Percentiles rank a stretch among this genome's conserved stretches.
These are phyloP conservation scores for Dittrichia graveolens DNA, from an alignment of 129 eudicot genomes.

Conservation along the genomic window DNA sequence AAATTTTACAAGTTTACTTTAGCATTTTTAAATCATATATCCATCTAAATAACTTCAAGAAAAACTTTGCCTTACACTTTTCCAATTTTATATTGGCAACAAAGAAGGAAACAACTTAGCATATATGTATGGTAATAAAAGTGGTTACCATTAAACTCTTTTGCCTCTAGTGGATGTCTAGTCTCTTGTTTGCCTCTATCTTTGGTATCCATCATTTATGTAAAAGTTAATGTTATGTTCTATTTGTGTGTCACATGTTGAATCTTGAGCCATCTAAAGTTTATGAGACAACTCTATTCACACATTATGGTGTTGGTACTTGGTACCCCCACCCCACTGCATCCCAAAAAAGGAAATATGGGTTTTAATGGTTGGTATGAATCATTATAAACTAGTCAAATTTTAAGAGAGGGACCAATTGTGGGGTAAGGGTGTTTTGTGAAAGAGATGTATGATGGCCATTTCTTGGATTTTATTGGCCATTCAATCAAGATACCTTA, in stretches of 20 bases:
- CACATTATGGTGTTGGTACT: conserved; percentile 23
- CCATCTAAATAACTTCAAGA: too few species aligned
- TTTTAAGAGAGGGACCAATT: conserved; percentile 16
- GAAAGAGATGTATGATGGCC: conserved; percentile 21
- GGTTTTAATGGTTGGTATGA: conserved; percentile 22
- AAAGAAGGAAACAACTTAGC: too few species aligned
- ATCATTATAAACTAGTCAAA: conserved; percentile 16
- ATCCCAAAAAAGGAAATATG: conserved; percentile 8
- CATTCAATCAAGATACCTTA: neutral
- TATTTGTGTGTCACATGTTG: conserved; percentile 14
- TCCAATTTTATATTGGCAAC: too few species aligned
- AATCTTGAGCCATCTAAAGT: conserved; percentile 14
- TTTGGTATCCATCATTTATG: conserved; percentile 9
- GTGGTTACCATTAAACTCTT: neutral
- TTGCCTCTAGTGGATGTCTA: neutral
- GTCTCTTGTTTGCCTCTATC: conserved; percentile 18
- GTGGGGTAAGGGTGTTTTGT: conserved; percentile 28
- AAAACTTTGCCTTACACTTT: too few species aligned
- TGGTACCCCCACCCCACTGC: neutral
- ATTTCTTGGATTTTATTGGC: conserved; percentile 19
- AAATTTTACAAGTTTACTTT: too few species aligned
- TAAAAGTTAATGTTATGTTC: conserved; percentile 11
- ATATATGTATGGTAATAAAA: neutral
- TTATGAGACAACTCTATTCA: conserved; percentile 23
- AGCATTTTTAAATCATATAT: too few species aligned